Evolutionary conservation across 805 yeast genomes (phyloP).

Genomic region (Saccharomyces mikatae): DNA sequence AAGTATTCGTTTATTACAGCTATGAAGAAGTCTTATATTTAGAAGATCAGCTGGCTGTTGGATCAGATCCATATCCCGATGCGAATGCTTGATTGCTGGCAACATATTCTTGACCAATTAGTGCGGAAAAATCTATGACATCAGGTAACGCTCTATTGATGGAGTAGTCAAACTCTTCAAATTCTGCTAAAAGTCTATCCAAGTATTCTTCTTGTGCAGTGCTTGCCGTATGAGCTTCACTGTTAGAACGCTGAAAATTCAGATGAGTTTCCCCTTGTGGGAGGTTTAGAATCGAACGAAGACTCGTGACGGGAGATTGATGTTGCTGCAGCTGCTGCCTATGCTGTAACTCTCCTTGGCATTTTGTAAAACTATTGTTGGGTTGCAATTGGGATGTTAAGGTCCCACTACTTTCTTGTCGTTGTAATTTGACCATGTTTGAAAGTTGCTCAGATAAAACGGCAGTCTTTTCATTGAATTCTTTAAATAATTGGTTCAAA

Average conservation of each 20-base stretch:
- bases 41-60: background rate
- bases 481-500: conserved; percentile 66
- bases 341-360: background rate
- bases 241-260: background rate
- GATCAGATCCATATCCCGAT: background rate
- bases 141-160: background rate
- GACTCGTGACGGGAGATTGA: background rate
- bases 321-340: background rate
- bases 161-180: background rate
- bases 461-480: conserved; percentile 47
- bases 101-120: background rate
- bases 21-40: background rate
- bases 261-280: background rate
- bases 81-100: background rate
- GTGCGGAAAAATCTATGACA: background rate
- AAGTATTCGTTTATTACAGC: background rate
- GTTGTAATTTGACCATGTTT: background rate
- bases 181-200: background rate
- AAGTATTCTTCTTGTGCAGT: background rate
- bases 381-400: background rate
- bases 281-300: background rate
- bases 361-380: background rate
- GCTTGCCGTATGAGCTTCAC: background rate
- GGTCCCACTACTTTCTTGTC: background rate
- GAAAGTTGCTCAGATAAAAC: background rate